These are phyloP conservation scores for Salvia hispanica DNA, from an alignment of 257 asterid species.

Conservation along the genomic window DNA sequence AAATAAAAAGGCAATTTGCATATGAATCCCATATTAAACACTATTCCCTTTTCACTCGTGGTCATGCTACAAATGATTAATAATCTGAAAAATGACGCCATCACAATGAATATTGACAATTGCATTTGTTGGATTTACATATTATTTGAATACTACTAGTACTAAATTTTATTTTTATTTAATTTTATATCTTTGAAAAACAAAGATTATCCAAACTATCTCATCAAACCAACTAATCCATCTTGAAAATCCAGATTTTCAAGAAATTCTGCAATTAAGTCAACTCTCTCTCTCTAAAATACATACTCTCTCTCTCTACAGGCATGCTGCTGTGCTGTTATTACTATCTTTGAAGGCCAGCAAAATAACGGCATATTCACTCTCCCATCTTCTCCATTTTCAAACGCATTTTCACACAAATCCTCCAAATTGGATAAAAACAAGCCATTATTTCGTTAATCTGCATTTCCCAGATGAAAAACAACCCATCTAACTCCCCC, in stretches of 20 bases:
- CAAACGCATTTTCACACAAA: slow-evolving; percentile 20
- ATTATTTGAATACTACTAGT: too few species aligned
- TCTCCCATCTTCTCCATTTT: slow-evolving; percentile 28
- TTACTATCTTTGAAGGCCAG: slow-evolving; percentile 33
- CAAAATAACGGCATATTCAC: slow-evolving; percentile 45
- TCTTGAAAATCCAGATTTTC: slow-evolving; percentile 17
- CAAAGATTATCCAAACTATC: slow-evolving; percentile 16
- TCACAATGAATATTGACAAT: too few species aligned
- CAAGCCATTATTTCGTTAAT: background rate
- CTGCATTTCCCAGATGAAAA: slow-evolving; percentile 30
- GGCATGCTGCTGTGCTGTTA: slow-evolving; percentile 23
- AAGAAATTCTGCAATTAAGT: slow-evolving; percentile 31
- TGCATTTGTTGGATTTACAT: too few species aligned
- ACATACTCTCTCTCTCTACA: slow-evolving; percentile 1
- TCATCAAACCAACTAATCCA: slow-evolving; percentile 13
- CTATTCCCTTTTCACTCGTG: too few species aligned
- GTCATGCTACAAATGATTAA: too few species aligned
- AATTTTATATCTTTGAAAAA: background rate
- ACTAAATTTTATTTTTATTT: too few species aligned
- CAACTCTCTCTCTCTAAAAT: slow-evolving; percentile 39
- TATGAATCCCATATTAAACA: too few species aligned
- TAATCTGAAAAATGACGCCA: too few species aligned
- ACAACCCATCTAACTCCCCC: slow-evolving; percentile 13
- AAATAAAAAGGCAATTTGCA: too few species aligned
- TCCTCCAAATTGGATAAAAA: slow-evolving; percentile 3